A percentile compares a stretch with the other conserved stretches of the same genome.
Conservation (phyloP, 805 yeast genomes). For the Metschnikowia chrysomelidarum region DNA sequence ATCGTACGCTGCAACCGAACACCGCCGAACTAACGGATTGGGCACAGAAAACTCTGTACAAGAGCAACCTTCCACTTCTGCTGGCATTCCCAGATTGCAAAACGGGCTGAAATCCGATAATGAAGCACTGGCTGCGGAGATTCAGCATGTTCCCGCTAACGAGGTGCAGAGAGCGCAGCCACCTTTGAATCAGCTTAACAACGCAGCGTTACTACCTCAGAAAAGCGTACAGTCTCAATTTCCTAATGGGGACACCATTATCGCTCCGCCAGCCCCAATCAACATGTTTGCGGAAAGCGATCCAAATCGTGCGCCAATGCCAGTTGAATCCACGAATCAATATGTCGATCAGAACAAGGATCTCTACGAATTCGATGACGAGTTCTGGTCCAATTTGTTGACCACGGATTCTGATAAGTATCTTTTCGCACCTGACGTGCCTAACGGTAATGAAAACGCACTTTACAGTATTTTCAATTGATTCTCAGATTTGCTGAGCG, state of each 20-base stretch:
- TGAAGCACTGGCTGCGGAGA: background rate
- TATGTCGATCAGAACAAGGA: conserved; percentile 4
- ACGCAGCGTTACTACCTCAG: background rate
- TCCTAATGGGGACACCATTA: background rate
- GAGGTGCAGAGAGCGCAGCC: background rate
- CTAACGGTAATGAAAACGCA: conserved; percentile 13
- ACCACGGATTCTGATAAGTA: conserved; percentile 34
- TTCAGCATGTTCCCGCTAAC: background rate
- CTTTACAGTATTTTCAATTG: conserved; percentile 11
- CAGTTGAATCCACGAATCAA: background rate
- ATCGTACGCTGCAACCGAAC: conserved; percentile 20
- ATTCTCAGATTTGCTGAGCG: conserved; percentile 2
- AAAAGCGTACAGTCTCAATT: background rate
- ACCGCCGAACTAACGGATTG: conserved; percentile 10
- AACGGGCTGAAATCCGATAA: background rate
- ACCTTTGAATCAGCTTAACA: background rate
- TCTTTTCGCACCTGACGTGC: conserved; percentile 29
- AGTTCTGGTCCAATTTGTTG: conserved; percentile 65
- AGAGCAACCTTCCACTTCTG: background rate
- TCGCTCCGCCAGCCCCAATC: background rate
- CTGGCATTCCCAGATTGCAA: too few species aligned
- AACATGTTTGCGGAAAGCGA: background rate
- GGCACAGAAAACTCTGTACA: background rate
- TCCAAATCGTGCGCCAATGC: background rate
- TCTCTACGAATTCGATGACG: conserved; percentile 53